Percentiles rank a stretch among this genome's conserved stretches.
phyloP scores from a whole-genome alignment of 257 asterid species.

The Catharanthus roseus region DNA sequence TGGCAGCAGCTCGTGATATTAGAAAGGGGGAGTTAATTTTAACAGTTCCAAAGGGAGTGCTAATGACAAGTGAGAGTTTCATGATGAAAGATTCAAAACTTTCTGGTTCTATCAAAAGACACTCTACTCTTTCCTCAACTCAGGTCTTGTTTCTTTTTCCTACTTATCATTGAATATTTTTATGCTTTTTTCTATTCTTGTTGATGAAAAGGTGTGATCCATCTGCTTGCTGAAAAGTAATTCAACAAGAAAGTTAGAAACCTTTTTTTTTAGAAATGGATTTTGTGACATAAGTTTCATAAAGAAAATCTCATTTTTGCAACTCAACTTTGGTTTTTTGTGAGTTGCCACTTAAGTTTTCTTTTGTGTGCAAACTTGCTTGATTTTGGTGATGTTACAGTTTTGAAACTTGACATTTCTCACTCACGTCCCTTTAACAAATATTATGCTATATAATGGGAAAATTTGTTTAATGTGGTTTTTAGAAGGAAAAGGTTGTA shows the following conservation, averaged over 20 bases:
- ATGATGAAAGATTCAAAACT: constrained; percentile 36
- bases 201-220: background rate
- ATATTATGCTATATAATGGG: background rate
- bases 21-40: constrained; percentile 70
- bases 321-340: background rate
- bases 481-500: background rate
- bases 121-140: constrained; percentile 48
- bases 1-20: constrained; percentile 68
- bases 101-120: constrained; percentile 34
- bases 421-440: too few species aligned
- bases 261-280: background rate
- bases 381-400: background rate
- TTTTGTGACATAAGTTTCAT: background rate
- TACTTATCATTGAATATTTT: too few species aligned
- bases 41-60: constrained; percentile 68
- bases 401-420: background rate
- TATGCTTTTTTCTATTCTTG: background rate
- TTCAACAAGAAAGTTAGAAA: background rate
- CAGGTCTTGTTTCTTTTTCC: too few species aligned
- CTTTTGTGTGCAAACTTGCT: background rate
- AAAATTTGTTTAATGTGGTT: background rate
- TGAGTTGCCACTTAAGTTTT: background rate
- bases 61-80: constrained; percentile 58
- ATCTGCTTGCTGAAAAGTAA: background rate
- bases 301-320: background rate